phyloP scores from a whole-genome alignment of 192 early-diverging fungal species.

The Funneliformis mosseae region DNA sequence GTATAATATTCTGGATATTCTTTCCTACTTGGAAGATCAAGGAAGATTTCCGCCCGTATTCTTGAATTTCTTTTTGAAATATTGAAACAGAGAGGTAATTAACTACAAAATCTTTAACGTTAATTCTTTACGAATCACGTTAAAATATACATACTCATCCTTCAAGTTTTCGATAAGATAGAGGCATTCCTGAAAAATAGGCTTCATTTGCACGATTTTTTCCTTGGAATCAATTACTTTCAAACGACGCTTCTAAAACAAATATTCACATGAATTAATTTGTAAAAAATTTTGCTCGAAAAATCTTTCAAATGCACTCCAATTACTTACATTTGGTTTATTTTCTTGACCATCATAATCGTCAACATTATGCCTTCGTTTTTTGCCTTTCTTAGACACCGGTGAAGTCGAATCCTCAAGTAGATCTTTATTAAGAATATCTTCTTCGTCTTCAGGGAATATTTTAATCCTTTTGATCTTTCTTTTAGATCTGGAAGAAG shows the following conservation, averaged over 20 bases:
- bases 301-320: background rate
- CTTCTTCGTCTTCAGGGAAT: background rate
- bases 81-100: background rate
- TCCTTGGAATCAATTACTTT: background rate
- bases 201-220: background rate
- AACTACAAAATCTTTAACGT: background rate
- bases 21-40: constrained; percentile 68
- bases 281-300: background rate
- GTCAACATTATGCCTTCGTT: background rate
- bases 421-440: background rate
- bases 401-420: background rate
- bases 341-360: background rate
- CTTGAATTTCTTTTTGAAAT: constrained; percentile 40
- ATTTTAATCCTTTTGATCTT: background rate
- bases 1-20: constrained; percentile 91
- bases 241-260: background rate
- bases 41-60: constrained; percentile 73
- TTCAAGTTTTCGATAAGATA: background rate
- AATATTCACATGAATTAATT: background rate
- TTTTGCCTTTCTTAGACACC: background rate
- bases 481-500: background rate
- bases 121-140: constrained; percentile 31
- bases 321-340: background rate
- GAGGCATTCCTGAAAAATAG: background rate
- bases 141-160: background rate